These are phyloP conservation scores for Tetrapisispora fleetii DNA, from an alignment of 805 yeast species.

Conservation along the genomic window DNA sequence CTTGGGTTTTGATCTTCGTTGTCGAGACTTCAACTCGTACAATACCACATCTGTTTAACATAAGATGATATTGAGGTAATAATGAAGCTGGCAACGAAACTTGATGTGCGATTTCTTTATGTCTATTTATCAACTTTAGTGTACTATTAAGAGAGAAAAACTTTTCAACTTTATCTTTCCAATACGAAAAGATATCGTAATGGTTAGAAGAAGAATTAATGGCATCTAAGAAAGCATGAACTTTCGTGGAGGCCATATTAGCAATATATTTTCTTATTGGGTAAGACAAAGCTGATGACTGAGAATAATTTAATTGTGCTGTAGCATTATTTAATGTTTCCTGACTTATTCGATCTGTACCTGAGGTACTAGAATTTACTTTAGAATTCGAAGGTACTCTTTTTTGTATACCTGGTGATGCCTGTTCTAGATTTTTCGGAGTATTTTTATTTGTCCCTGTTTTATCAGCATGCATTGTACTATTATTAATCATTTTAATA, in stretches of 20 bases:
- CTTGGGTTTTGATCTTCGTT: constrained; percentile 40
- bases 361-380: neutral
- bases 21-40: constrained; percentile 43
- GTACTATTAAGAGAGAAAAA: constrained; percentile 44
- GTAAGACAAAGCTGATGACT: constrained; percentile 11
- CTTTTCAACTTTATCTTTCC: constrained; percentile 41
- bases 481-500: neutral
- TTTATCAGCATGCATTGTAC: neutral
- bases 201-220: constrained; percentile 36
- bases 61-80: constrained; percentile 33
- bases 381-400: neutral
- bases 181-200: constrained; percentile 36
- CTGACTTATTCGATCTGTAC: neutral
- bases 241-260: constrained; percentile 41
- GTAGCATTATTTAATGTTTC: neutral
- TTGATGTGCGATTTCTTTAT: constrained; percentile 43
- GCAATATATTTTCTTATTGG: constrained; percentile 33
- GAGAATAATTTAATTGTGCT: too few relatives aligned
- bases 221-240: constrained; percentile 41
- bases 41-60: constrained; percentile 43
- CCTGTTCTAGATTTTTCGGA: neutral
- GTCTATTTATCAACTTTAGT: constrained; percentile 37
- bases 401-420: neutral
- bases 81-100: constrained; percentile 38
- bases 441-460: neutral